Conservation (phyloP, 2,329 filamentous ascomycete species). For the Exserohilum turcica region DNA sequence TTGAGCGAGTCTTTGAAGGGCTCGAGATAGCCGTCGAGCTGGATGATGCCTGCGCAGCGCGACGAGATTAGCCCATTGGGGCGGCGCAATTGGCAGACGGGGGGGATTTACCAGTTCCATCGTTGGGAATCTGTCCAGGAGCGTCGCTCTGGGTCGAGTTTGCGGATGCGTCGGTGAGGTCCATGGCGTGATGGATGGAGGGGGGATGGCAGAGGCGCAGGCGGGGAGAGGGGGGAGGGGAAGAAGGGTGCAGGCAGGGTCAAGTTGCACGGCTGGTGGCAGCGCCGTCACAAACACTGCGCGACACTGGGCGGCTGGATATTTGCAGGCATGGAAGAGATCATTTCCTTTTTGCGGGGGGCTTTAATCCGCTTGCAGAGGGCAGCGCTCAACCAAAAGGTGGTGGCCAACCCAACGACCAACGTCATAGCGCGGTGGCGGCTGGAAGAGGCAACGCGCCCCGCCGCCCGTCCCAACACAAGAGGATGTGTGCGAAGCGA, state of each 20-base stretch:
- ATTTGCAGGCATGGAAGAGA: too few relatives aligned
- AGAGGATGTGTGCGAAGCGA: too few relatives aligned
- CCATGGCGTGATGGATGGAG: slow-evolving; percentile 34
- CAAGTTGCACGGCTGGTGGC: slow-evolving; percentile 10
- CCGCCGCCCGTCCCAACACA: slow-evolving; percentile 33
- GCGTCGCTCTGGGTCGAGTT: slow-evolving; percentile 54
- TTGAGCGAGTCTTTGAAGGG: slow-evolving; percentile 81
- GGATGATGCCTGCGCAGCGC: slow-evolving; percentile 71
- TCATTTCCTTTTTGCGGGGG: slow-evolving; percentile 39
- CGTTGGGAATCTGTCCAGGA: slow-evolving; percentile 62
- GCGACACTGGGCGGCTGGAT: neutral
- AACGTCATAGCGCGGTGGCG: slow-evolving; percentile 41
- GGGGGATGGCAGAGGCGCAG: slow-evolving; percentile 11
- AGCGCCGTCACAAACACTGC: neutral
- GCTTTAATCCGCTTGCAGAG: slow-evolving; percentile 33
- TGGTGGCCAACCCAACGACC: slow-evolving; percentile 26
- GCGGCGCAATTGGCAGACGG: neutral
- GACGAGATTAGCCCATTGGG: slow-evolving; percentile 31
- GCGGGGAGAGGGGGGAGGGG: slow-evolving; percentile 8
- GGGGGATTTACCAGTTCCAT: slow-evolving; percentile 68
- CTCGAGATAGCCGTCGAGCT: slow-evolving; percentile 86
- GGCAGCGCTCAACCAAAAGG: slow-evolving; percentile 41
- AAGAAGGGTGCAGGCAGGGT: slow-evolving; percentile 17
- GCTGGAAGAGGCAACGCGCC: slow-evolving; percentile 28
- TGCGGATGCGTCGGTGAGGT: slow-evolving; percentile 52